Conservation (phyloP, 164 flowering plant genomes). For the Nelumbo lutea region DNA sequence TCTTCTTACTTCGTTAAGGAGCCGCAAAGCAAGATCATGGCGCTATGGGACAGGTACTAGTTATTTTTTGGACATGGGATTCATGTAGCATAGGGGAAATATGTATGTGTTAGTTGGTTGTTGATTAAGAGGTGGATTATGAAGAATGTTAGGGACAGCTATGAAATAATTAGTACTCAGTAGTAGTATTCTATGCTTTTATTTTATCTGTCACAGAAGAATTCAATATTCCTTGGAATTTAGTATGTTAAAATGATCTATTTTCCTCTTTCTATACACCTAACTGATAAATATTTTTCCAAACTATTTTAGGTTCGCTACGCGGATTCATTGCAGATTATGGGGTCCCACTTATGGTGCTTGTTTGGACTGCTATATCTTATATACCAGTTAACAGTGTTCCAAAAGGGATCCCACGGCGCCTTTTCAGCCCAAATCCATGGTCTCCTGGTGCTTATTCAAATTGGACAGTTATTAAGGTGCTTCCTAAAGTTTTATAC, state of each 20-base stretch:
- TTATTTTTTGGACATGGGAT: not conserved
- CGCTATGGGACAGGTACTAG: conserved; percentile 84
- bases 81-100: not conserved
- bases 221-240: not conserved
- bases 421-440: conserved; percentile 93
- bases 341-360: conserved; percentile 96
- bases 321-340: conserved; percentile 91
- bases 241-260: not conserved
- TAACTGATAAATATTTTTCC: conserved; percentile 9
- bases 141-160: not conserved
- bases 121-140: not conserved
- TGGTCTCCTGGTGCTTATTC: conserved; percentile 94
- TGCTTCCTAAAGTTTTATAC: conserved; percentile 13
- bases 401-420: conserved; percentile 88
- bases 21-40: conserved; percentile 97
- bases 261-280: not conserved
- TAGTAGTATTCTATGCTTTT: not conserved
- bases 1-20: conserved; percentile 74
- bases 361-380: conserved; percentile 87
- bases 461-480: conserved; percentile 95
- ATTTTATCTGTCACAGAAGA: not conserved
- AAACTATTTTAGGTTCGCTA: conserved; percentile 51
- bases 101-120: no score
- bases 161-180: not conserved
- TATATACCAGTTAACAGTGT: conserved; percentile 69